These are phyloP conservation scores for Arachis monticola DNA, from an alignment of 331 rosid species.

Conservation along the genomic window DNA sequence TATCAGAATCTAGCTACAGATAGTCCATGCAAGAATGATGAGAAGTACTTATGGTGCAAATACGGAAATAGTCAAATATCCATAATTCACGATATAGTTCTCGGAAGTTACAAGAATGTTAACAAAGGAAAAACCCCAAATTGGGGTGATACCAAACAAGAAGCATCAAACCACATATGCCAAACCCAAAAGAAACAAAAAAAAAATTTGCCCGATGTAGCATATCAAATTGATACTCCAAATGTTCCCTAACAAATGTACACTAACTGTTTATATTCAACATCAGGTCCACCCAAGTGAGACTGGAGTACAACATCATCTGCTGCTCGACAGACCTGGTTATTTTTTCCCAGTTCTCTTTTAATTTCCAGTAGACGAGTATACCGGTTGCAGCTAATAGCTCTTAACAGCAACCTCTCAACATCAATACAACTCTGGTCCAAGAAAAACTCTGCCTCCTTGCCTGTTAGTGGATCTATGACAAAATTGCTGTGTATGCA, in stretches of 20 bases:
- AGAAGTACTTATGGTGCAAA: too few species aligned
- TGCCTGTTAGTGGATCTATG: conserved; percentile 87
- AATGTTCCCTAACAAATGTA: conserved; percentile 30
- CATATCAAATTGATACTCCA: conserved; percentile 24
- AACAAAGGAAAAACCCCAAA: conserved; percentile 4
- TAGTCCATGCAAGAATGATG: not conserved
- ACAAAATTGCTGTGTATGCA: conserved; percentile 84
- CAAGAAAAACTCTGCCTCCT: conserved; percentile 83
- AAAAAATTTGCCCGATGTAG: not conserved
- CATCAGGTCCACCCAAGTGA: conserved; percentile 56
- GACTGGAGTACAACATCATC: conserved; percentile 83
- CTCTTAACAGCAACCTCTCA: conserved; percentile 86
- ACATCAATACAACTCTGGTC: conserved; percentile 94
- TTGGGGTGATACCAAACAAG: conserved; percentile 1
- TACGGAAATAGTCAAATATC: too few species aligned
- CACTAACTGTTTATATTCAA: conserved; percentile 66
- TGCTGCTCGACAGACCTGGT: conserved; percentile 68
- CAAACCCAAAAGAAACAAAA: conserved; percentile 9
- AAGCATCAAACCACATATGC: not conserved
- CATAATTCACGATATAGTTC: too few species aligned
- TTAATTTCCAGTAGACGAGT: conserved; percentile 95
- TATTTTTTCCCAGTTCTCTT: conserved; percentile 75
- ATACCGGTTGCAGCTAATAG: conserved; percentile 88
- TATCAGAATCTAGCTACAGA: conserved; percentile 25
- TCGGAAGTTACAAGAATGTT: conserved; percentile 16